Conservation (phyloP, 345 rosid genomes). For the Arabis hirsuta region DNA sequence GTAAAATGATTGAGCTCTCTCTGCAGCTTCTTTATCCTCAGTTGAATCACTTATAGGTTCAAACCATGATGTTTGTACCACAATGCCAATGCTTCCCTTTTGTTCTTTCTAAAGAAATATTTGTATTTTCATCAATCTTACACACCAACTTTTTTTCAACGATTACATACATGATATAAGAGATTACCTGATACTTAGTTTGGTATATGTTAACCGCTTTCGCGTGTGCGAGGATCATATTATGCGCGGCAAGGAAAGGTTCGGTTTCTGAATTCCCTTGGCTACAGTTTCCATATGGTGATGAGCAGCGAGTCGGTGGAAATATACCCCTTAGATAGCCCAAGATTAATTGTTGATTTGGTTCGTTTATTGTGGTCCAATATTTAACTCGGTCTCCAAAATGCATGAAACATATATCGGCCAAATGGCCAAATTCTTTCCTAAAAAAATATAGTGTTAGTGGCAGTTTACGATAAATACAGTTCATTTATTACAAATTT, state of each 20-base stretch:
- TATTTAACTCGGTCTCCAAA: slow-evolving; percentile 60
- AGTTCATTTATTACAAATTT: background rate
- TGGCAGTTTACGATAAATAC: background rate
- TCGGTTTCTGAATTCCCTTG: slow-evolving; percentile 56
- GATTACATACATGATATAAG: background rate
- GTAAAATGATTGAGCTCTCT: slow-evolving; percentile 65
- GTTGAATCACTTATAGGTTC: slow-evolving; percentile 60
- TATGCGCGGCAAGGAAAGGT: slow-evolving; percentile 62
- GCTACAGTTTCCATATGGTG: slow-evolving; percentile 52
- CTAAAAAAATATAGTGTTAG: slow-evolving; percentile 28
- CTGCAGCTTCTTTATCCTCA: slow-evolving; percentile 56
- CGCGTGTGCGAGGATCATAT: slow-evolving; percentile 60
- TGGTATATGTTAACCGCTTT: slow-evolving; percentile 56
- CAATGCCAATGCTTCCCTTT: slow-evolving; percentile 64
- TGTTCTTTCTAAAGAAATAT: slow-evolving; percentile 48
- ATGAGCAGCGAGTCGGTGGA: slow-evolving; percentile 58
- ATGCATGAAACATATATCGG: slow-evolving; percentile 58
- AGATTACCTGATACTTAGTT: slow-evolving; percentile 59
- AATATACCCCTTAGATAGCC: slow-evolving; percentile 45
- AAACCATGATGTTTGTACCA: slow-evolving; percentile 60
- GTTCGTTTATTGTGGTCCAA: slow-evolving; percentile 67
- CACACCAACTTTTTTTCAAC: too few relatives aligned
- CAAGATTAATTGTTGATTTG: slow-evolving; percentile 37
- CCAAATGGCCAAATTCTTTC: slow-evolving; percentile 55
- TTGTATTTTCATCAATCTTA: background rate